Evolutionary conservation across 192 early-diverging fungal genomes (phyloP), one percentile per base, ranked within the genome.

Genomic region (Polychytrium aggregatum): DNA sequence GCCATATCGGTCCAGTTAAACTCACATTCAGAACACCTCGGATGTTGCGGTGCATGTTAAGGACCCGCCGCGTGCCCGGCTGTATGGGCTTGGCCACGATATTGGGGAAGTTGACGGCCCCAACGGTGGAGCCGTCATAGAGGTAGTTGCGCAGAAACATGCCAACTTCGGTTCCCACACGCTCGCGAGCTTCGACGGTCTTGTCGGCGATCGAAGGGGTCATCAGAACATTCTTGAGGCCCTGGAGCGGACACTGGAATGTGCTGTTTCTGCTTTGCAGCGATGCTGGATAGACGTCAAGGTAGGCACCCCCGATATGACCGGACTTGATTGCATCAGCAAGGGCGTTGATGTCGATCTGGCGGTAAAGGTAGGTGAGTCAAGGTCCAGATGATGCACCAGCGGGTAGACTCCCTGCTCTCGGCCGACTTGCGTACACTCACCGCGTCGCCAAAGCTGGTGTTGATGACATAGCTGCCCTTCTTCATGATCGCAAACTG

Each of bases 401-500:
- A n/a, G n/a, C n/a, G n/a, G n/a, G n/a, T n/a, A n/a, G n/a, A n/a
- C n/a, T n/a, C n/a, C n/a, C n/a, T n/a, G n/a, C n/a, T n/a, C n/a
- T n/a, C n/a, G n/a, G n/a, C n/a, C 9, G 20, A 10, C 17, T 50
- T 21, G 9, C 14, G 31, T 48, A 4, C 10, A 38, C 50, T 44
- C 26, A 68, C 63, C 16, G 67, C 64, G 2, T 62, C 60, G 37
- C 64, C 63, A 38, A 44, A 59, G 30, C 52, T 53, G 11, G 53
- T 37, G 48, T 72, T 72, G 44, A 72, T 57, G 26, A 72, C 35
- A 39, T 50, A 72, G 17, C 45, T 37, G 17, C 57, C 62, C 56
- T 68, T 68, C 64, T 72, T 72, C 70, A 72, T 72, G 46, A 57
- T 53, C 21, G 50, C 55, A 37, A 72, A 30, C 44, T 72, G 60